Base-by-base conservation (phyloP, 768 basidiomycete species). In the Podaxis mareebaensis region DNA sequence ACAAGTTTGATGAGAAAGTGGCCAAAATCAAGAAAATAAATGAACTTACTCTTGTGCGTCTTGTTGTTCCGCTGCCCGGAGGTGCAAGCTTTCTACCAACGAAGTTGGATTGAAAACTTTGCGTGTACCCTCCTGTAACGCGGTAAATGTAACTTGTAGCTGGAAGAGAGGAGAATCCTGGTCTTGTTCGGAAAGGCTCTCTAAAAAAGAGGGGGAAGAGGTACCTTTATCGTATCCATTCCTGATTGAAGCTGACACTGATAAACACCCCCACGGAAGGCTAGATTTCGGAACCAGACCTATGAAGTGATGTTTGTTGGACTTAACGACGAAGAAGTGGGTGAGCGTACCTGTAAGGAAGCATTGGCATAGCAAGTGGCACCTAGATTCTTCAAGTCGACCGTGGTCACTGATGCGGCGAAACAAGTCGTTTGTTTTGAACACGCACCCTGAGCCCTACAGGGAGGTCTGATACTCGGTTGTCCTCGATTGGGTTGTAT, bases 361-460 rank as follows among this genome's bases (percentile, higher is more conserved):
- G 94, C 94, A 73, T 97, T 97, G 64, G 93, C 95, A 68, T 98
- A 99, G 72, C 96, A 99, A 3, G 96, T 98, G 17, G 96, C 96
- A 3, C 96, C 96, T 20, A 99, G 85, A 73, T 99, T 98, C 94
- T 95, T 98, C 93, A 95, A 69, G 42, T 17, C 20, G 36, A 36
- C 65, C 36, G 22, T 51, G 53, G 53, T 49, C 42, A 38, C 38
- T 39, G 36, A 13, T n/a, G 38, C 24, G 53, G 46, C 24, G 39
- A 28, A 53, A 17, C 17, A 13, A 39, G 33, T 33, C 24, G 54
- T 38, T 6, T 52, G 20, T 42, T 11, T 36, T 46, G 38, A 38
- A 58, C 15, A 61, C 77, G 17, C 69, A 91, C 94, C 81, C 84
- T 91, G 65, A 96, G 76, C 24, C 93, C 93, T 11, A 93, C 87